These are phyloP conservation scores for Amesomyces nigricolor DNA, from an alignment of 2,329 filamentous ascomycete genomes.

Conservation along the genomic window DNA sequence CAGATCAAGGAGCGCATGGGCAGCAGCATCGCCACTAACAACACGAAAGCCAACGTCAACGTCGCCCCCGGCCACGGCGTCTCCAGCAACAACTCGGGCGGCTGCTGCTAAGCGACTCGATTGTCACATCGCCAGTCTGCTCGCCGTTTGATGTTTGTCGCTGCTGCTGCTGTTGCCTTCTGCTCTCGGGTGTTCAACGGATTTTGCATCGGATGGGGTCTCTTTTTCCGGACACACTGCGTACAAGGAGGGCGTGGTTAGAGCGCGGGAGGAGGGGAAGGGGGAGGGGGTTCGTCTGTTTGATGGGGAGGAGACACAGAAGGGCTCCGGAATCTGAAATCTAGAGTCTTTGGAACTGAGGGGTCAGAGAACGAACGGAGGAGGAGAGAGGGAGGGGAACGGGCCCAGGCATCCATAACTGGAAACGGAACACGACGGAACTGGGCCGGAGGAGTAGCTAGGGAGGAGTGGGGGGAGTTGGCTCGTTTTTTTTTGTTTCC, in stretches of 20 bases:
- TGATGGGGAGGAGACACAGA: neutral
- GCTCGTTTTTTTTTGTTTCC: constrained; percentile 12
- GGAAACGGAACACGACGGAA: constrained; percentile 11
- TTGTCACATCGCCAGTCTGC: neutral
- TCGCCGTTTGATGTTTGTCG: constrained; percentile 9
- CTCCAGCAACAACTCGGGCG: constrained; percentile 43
- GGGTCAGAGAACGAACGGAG: neutral
- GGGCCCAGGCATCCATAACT: constrained; percentile 1
- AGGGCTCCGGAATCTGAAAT: neutral
- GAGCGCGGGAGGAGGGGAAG: constrained; percentile 10
- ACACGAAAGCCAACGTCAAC: constrained; percentile 97
- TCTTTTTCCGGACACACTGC: constrained; percentile 13
- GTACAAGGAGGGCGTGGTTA: constrained; percentile 19
- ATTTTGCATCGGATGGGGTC: constrained; percentile 26
- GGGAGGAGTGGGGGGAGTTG: constrained; percentile 3
- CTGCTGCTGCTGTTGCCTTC: constrained; percentile 4
- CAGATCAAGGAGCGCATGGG: constrained; percentile 99
- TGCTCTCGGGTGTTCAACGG: constrained; percentile 25
- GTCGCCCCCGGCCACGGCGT: constrained; percentile 94
- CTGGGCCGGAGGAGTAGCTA: constrained; percentile 1
- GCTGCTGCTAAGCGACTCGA: constrained; percentile 31
- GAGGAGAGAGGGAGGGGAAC: neutral
- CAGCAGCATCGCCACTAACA: constrained; percentile 87
- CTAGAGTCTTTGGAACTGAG: neutral
- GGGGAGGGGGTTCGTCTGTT: constrained; percentile 4